Evolutionary conservation across 2,329 filamentous ascomycete genomes (phyloP), one percentile per base, ranked within the genome.

Genomic region (Parafenestella ontariensis): DNA sequence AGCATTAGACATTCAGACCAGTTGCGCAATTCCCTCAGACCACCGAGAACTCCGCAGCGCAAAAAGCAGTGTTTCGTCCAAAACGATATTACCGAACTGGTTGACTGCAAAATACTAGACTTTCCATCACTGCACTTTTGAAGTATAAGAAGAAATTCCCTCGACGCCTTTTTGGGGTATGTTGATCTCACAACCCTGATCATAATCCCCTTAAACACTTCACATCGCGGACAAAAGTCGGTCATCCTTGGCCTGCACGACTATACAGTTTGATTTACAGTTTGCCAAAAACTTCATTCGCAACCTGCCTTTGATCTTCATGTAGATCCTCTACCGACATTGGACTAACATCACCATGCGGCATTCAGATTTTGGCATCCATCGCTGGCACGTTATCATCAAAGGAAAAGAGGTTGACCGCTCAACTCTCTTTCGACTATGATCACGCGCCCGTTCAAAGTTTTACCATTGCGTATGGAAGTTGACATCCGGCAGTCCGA

Each of bases 141-240:
- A 42, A 53, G 55, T 52, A 53, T 54, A 39, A 65, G 48, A 15
- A 29, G 39, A 21, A 17, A 54, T 13, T 48, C 37, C 43, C 40
- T 37, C 55, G 20, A 47, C 52, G 56, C 58, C 61, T 59, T 57
- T 54, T 51, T 13, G 50, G 62, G 65, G 64, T 69, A 69, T 67
- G 50, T 52, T 37, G 31, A 44, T 47, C 45, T 52, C 37, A 13
- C 44, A 45, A 41, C 51, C 39, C 53, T 26, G 9, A 24, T 49
- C 49, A 21, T 49, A 37, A 40, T 41, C 45, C 17, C 59, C 41
- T 17, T 48, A 51, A 63, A 61, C 59, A 58, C 59, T 9, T 26
- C n/a, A 37, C 45, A 50, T 41, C 33, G 17, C 36, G 18, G n/a
- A n/a, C n/a, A n/a, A n/a, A n/a, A n/a, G n/a, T n/a, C n/a, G n/a